Conservation (phyloP, 2,329 filamentous ascomycete genomes). For the Colletotrichum tabaci region DNA sequence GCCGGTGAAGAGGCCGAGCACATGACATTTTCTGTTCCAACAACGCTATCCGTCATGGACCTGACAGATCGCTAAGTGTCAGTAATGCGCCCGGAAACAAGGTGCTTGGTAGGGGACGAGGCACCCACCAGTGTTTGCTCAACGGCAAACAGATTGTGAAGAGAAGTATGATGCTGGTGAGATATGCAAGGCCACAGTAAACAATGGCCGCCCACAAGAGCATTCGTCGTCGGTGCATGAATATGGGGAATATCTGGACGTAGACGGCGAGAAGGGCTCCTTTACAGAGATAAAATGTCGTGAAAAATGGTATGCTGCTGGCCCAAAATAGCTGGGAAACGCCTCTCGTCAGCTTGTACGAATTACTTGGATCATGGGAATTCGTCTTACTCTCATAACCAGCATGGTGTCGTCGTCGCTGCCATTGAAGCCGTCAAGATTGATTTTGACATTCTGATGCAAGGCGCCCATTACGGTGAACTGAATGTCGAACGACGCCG, state of each 20-base stretch:
- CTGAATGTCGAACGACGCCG: slow-evolving; percentile 38
- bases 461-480: slow-evolving; percentile 36
- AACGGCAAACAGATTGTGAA: slow-evolving; percentile 33
- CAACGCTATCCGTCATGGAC: slow-evolving; percentile 17
- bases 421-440: slow-evolving; percentile 26
- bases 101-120: neutral
- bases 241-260: slow-evolving; percentile 33
- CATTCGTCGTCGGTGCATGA: slow-evolving; percentile 37
- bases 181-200: slow-evolving; percentile 29
- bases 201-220: slow-evolving; percentile 25
- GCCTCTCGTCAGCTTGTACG: neutral
- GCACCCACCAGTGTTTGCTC: slow-evolving; percentile 29
- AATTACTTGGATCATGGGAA: no score
- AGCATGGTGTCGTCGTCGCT: slow-evolving; percentile 13
- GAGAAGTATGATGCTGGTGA: slow-evolving; percentile 33
- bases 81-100: neutral
- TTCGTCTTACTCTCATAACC: slow-evolving; percentile 23
- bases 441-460: slow-evolving; percentile 34
- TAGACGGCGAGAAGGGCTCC: slow-evolving; percentile 38
- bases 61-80: neutral
- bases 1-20: slow-evolving; percentile 32
- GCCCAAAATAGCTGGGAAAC: slow-evolving; percentile 32
- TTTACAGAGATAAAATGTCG: slow-evolving; percentile 37
- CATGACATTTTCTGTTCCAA: slow-evolving; percentile 26
- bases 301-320: slow-evolving; percentile 38